Conservation (phyloP, 768 basidiomycete genomes). For the Lentinus tigrinus region DNA sequence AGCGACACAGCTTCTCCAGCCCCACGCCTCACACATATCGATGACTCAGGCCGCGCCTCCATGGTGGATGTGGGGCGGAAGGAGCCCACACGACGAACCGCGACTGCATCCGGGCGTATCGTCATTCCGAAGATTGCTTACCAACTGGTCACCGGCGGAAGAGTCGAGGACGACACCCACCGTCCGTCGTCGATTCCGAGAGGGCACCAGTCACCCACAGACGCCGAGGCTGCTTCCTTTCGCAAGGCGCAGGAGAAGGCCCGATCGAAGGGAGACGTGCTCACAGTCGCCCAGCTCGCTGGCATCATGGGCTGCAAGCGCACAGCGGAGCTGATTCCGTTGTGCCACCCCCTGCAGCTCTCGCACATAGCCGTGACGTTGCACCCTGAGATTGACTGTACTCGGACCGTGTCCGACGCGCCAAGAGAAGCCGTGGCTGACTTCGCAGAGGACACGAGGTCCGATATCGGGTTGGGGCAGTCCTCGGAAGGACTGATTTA, state of each 20-base stretch:
- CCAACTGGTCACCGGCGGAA: conserved; percentile 50
- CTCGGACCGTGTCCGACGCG: conserved; percentile 19
- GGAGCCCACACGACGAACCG: conserved; percentile 55
- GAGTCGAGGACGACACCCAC: conserved; percentile 13
- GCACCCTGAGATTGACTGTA: conserved; percentile 38
- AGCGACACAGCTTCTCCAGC: conserved; percentile 13
- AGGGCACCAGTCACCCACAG: background rate
- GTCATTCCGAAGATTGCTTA: conserved; percentile 65
- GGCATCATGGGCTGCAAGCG: conserved; percentile 87
- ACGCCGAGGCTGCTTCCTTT: conserved; percentile 14
- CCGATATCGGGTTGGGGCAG: conserved; percentile 11
- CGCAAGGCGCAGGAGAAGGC: conserved; percentile 49
- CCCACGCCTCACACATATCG: conserved; percentile 64
- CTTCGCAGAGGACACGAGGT: conserved; percentile 8
- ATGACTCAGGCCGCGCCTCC: conserved; percentile 61
- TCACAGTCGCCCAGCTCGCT: conserved; percentile 79
- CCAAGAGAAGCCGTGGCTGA: conserved; percentile 1
- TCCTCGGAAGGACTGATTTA: conserved; percentile 28
- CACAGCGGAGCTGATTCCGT: conserved; percentile 79
- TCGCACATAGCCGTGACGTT: conserved; percentile 69
- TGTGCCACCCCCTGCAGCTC: conserved; percentile 83
- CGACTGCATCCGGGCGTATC: conserved; percentile 77
- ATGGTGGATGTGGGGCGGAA: conserved; percentile 87
- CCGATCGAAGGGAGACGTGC: conserved; percentile 63
- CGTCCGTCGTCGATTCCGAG: no score